Base-by-base conservation (phyloP, 371 early-diverging fungal genomes). In the Mucor velutinosus region DNA sequence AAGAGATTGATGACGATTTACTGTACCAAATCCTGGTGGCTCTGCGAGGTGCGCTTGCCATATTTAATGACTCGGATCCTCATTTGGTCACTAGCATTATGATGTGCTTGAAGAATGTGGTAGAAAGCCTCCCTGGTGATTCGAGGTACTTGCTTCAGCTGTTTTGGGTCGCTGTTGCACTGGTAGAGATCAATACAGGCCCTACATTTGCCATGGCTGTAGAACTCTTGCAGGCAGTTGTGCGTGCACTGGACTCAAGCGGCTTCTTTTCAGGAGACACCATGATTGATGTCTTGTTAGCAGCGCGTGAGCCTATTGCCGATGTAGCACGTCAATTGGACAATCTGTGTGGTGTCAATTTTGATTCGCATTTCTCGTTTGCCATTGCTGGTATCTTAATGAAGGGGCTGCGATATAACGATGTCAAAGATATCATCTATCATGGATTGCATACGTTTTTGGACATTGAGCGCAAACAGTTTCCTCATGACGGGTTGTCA, bases 21-120 rank as follows among this genome's bases (percentile, higher is more conserved):
- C 69, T 95, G n/a, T 94, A 93, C 72, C 95, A 95, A 76, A 93
- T 94, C 21, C 76, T 96, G 37, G 91, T 90, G 0, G 91, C 93
- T 0, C 80, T 97, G 53, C 87, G 92, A 12, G 91, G 92, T 1
- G 92, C 94, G 0, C 81, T 97, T 33, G 87, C 86, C 30, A 81
- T 89, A 49, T 93, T 93, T 71, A 91, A 90, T 47, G 94, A 94
- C 62, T 83, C 87, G 10, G 91, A 92, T 66, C 84, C 83, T 58
- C 80, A 85, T 45, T 77, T 93, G 49, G 91, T 93, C 10, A 83
- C 87, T 10, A 90, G 91, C 60, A 93, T 95, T 63, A 85, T 94
- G 53, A 90, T 92, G 83, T 94, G 94, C 65, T 76, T 97, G 25
- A 90, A 91, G 65, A 92, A 90, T 74, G 90, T 95, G 60, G 90